These are phyloP conservation scores for Plasmopara halstedii DNA, from an alignment of 352 stramenopile genomes.

Conservation along the genomic window DNA sequence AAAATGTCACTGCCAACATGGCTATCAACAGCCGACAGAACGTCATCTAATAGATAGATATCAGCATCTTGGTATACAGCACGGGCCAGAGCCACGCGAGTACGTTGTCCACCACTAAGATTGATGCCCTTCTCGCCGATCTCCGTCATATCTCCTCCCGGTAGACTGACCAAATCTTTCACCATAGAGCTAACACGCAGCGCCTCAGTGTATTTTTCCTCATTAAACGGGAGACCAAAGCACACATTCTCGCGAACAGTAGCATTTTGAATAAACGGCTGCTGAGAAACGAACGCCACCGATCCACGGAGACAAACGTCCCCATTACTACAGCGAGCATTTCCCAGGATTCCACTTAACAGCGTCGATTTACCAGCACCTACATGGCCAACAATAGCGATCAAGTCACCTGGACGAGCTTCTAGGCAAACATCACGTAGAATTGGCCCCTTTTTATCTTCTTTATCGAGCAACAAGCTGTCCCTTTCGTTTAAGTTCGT, in stretches of 20 bases:
- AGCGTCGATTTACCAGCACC: slow-evolving; percentile 70
- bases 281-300: slow-evolving; percentile 93
- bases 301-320: slow-evolving; percentile 69
- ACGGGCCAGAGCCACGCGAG: slow-evolving; percentile 67
- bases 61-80: slow-evolving; percentile 75
- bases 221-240: slow-evolving; percentile 84
- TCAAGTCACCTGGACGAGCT: slow-evolving; percentile 46
- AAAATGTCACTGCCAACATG: slow-evolving; percentile 94
- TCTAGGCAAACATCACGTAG: slow-evolving; percentile 61
- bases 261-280: slow-evolving; percentile 96
- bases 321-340: slow-evolving; percentile 43
- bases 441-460: no score
- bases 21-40: slow-evolving; percentile 91
- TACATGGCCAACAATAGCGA: slow-evolving; percentile 54
- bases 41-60: slow-evolving; percentile 93
- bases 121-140: slow-evolving; percentile 96
- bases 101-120: slow-evolving; percentile 91
- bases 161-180: slow-evolving; percentile 45
- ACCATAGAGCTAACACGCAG: slow-evolving; percentile 44
- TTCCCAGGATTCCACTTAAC: slow-evolving; percentile 48
- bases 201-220: slow-evolving; percentile 45
- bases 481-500: slow-evolving; percentile 17
- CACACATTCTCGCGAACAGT: slow-evolving; percentile 96
- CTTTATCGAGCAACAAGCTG: slow-evolving; percentile 19
- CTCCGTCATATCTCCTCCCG: slow-evolving; percentile 88